Conservation (phyloP, 2,329 filamentous ascomycete genomes). For the Didymella glomerata region DNA sequence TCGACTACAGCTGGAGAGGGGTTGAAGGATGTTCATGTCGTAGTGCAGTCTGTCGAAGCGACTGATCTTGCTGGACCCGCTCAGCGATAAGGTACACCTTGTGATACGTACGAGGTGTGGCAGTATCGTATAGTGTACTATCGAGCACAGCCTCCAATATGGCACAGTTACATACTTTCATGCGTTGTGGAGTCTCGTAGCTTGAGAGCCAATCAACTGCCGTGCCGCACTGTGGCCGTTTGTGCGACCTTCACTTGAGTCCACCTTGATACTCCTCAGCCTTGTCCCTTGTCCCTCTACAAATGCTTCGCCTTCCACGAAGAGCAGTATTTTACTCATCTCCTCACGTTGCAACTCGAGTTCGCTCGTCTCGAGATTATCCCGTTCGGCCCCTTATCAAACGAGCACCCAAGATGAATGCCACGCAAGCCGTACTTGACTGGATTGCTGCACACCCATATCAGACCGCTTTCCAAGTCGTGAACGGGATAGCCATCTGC, state of each 20-base stretch:
- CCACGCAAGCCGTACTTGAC: constrained; percentile 19
- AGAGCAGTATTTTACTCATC: neutral
- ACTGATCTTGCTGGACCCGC: constrained; percentile 30
- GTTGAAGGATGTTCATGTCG: constrained; percentile 24
- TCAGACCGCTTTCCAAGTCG: constrained; percentile 36
- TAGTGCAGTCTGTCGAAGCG: constrained; percentile 29
- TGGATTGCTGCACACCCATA: constrained; percentile 38
- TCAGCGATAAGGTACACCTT: neutral
- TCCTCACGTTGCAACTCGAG: neutral
- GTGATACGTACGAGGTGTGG: neutral
- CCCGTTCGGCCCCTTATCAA: neutral
- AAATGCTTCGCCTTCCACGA: neutral
- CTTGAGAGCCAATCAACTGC: neutral
- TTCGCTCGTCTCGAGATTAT: neutral
- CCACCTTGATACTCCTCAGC: constrained; percentile 6
- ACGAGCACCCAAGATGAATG: constrained; percentile 1
- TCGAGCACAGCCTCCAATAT: neutral
- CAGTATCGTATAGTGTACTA: neutral
- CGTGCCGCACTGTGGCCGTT: neutral
- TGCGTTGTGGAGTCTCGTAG: neutral
- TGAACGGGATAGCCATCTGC: constrained; percentile 34
- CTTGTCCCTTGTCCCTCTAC: constrained; percentile 1
- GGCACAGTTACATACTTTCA: neutral
- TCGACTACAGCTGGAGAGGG: neutral
- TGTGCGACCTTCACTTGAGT: constrained; percentile 6